These are phyloP conservation scores for Gyrodon lividus DNA, from an alignment of 768 basidiomycete genomes.

Conservation along the genomic window DNA sequence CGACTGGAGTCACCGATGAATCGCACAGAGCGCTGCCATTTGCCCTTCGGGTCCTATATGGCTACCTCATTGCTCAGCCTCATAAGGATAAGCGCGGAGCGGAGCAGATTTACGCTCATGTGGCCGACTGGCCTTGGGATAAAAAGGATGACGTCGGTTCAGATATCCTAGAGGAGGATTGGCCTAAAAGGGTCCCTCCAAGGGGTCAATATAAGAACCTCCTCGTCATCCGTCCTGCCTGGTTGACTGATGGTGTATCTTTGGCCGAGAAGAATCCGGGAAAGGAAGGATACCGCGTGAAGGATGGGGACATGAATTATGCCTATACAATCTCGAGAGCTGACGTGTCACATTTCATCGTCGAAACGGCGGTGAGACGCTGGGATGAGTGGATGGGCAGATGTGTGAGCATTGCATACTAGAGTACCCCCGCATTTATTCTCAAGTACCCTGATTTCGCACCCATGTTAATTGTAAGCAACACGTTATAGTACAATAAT, in stretches of 20 bases:
- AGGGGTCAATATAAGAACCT: constrained; percentile 42
- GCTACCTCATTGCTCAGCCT: constrained; percentile 40
- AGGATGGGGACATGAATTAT: constrained; percentile 38
- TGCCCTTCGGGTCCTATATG: constrained; percentile 49
- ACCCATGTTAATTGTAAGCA: too few relatives aligned
- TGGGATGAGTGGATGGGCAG: constrained; percentile 49
- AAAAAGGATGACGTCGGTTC: constrained; percentile 39
- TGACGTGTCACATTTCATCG: constrained; percentile 67
- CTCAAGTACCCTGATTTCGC: too few relatives aligned
- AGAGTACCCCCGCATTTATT: too few relatives aligned
- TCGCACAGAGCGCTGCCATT: constrained; percentile 49
- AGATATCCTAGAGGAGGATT: constrained; percentile 45
- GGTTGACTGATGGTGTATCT: constrained; percentile 59
- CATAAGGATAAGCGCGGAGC: constrained; percentile 62
- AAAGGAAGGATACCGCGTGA: constrained; percentile 39
- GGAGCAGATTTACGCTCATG: constrained; percentile 51
- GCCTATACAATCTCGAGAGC: constrained; percentile 57
- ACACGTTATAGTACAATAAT: too few relatives aligned
- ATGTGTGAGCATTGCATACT: too few relatives aligned
- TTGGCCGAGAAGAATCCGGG: constrained; percentile 25
- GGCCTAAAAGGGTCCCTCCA: constrained; percentile 42
- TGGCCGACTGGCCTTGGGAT: constrained; percentile 53
- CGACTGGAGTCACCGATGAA: constrained; percentile 47
- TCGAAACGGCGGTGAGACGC: constrained; percentile 40
- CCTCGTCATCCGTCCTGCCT: constrained; percentile 53